Evolutionary conservation across 2,329 filamentous ascomycete genomes (phyloP), one percentile per base, ranked within the genome.

Genomic region (Penicillium sp.): DNA sequence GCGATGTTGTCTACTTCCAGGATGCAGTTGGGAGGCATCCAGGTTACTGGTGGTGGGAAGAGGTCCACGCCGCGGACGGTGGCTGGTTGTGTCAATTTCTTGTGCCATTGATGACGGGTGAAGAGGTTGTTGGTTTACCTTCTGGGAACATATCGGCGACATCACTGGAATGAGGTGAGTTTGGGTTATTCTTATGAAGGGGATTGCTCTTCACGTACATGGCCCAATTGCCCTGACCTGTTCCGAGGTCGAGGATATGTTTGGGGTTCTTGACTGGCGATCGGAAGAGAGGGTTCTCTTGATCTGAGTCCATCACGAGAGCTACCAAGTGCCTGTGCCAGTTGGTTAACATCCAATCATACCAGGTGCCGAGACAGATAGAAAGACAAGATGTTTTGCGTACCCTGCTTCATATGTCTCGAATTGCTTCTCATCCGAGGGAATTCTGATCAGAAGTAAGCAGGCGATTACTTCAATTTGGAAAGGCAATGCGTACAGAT

Each of bases 1-100:
- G 57, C 54, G 11, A 56, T 47, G 45, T 65, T 58, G 44, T 64
- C 58, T 31, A 65, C 55, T 41, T 64, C 62, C 11, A 65, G 54
- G 10, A 53, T 39, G 34, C 57, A 63, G 47, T 65, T 65, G n/a
- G 63, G 62, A 11, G 62, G 59, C 31, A 59, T 51, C 61, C 61
- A 65, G 9, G 41, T 46, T 12, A 58, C 48, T 33, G 57, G 57
- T n/a, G 57, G 57, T 19, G 57, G 57, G 34, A 59, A 64, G 31
- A 65, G 56, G 31, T 65, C 63, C 13, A 65, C 57, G 6, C 56
- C 56, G 19, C 50, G 48, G 12, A 59, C 56, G 18, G 34, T 52
- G 31, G 55, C 56, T 59, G 42, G 16, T 8, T 16, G 28, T 6
- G 22, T 53, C 8, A 41, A 27, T 50, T 31, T 33, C 10, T 34